phyloP scores from a whole-genome alignment of 805 yeast genomes.

The Jamesozyma spencerorum region DNA sequence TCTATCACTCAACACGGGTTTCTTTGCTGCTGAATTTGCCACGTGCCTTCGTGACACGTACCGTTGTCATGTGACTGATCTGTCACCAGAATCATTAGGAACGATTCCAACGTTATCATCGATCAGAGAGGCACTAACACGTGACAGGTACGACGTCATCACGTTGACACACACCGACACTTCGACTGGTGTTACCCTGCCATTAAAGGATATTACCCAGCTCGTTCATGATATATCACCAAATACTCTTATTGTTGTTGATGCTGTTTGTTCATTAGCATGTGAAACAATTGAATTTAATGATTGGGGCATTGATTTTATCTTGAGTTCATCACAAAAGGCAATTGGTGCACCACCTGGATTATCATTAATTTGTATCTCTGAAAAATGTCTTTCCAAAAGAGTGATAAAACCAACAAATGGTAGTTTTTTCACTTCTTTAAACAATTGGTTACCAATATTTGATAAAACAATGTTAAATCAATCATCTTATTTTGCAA shows the following conservation, averaged over 20 bases:
- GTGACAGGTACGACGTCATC: constrained; percentile 51
- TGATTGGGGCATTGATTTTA: constrained; percentile 83
- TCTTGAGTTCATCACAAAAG: constrained; percentile 87
- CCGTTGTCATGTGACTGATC: no score
- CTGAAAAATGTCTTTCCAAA: constrained; percentile 64
- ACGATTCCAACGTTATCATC: no score
- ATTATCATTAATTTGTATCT: constrained; percentile 64
- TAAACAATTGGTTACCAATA: constrained; percentile 81
- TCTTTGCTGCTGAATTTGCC: constrained; percentile 76
- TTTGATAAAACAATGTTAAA: constrained; percentile 67
- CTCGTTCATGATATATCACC: constrained; percentile 62
- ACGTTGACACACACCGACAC: constrained; percentile 95
- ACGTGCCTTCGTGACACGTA: no score
- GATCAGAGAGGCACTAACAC: constrained; percentile 43
- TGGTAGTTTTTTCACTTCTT: constrained; percentile 39
- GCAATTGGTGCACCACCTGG: constrained; percentile 95
- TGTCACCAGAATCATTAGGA: no score
- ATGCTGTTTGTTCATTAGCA: constrained; percentile 91
- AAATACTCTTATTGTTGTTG: constrained; percentile 74
- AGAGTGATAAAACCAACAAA: constrained; percentile 48
- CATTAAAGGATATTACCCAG: constrained; percentile 53
- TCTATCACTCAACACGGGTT: constrained; percentile 82
- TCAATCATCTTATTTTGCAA: constrained; percentile 75
- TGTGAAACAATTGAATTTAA: constrained; percentile 82
- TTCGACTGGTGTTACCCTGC: constrained; percentile 83